A percentile compares a stretch with the other conserved stretches of the same genome.
Evolutionary conservation across 1,284 basidiomycete genomes (phyloP).

Genomic region (Cerioporus squamosus): DNA sequence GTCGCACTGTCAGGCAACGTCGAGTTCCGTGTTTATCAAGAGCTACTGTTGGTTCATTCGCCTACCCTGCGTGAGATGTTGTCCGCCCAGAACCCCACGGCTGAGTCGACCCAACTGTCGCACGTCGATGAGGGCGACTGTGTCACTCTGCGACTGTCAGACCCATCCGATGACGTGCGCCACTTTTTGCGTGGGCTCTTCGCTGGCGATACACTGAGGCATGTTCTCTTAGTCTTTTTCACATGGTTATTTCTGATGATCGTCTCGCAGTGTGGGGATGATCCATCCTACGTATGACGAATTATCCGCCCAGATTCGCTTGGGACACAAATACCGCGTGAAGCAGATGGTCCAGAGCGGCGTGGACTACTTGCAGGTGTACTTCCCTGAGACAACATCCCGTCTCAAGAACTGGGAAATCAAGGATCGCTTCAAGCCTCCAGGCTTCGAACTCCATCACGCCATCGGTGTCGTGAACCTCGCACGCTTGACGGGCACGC

Average conservation of each 20-base stretch:
- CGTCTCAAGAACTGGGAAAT: neutral
- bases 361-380: slow-evolving; percentile 4
- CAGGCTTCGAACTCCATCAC: slow-evolving; percentile 9
- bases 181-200: slow-evolving; percentile 7
- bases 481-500: slow-evolving; percentile 8
- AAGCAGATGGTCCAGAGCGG: neutral
- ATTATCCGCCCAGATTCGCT: neutral
- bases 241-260: neutral
- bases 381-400: neutral
- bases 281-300: slow-evolving; percentile 1
- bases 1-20: slow-evolving; percentile 4
- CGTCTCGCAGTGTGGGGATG: neutral
- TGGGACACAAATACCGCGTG: slow-evolving; percentile 14
- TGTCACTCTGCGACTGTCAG: neutral
- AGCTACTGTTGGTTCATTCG: slow-evolving; percentile 2
- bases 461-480: slow-evolving; percentile 21
- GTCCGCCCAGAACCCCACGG: neutral
- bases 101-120: neutral
- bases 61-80: slow-evolving; percentile 10
- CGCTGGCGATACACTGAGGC: slow-evolving; percentile 2
- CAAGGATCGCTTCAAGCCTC: neutral
- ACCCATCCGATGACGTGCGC: slow-evolving; percentile 9
- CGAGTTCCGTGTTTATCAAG: slow-evolving; percentile 11
- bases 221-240: neutral
- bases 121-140: neutral